Base-by-base conservation (phyloP, 192 early-diverging fungal species). In the Podila clonocystis region DNA sequence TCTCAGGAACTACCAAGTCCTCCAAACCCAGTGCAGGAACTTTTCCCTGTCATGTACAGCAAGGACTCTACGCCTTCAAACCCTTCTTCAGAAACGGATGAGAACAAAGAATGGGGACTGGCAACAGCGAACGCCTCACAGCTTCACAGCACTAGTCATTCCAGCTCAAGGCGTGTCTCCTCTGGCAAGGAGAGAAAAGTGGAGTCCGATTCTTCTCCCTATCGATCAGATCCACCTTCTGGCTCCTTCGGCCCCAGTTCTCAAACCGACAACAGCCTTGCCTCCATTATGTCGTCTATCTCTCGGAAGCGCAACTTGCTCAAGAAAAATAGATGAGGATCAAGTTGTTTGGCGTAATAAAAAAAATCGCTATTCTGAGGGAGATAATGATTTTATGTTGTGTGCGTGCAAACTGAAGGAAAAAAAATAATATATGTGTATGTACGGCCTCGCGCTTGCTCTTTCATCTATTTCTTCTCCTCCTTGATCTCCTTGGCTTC, bases 391-490 rank as follows among this genome's bases (percentile, higher is more conserved):
- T 45, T 36, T 45, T 45, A 45, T 45, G 41, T 45, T 45, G 41
- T 15, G 13, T 45, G 12, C 13, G 15, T 45, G 11, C 8, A 15
- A 17, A 17, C 41, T 12, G 41, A 45, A 45, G 41, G 34, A 36
- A 45, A 45, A 45, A 41, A 45, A 45, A n/a, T n/a, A 45, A 45
- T 15, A 15, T 45, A 15, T 45, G 41, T 45, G 17, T 15, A 45
- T 45, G 41, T 45, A 15, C 41, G 41, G 13, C 17, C 41, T 45
- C 41, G 13, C 41, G 13, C 41, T 45, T 8, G 13, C 15, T 45
- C 15, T 33, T 33, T 33, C 33, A n/a, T 79, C 64, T 79, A 79
- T 62, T 79, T 79, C 75, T 79, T 79, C 41, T 75, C 62, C 57
- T 70, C 63, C 9, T 62, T 58, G 24, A 67, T 62, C 24, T 79